Evolutionary conservation across 73 alveolate genomes (phyloP).

Genomic region (Paramecium sonneborni): DNA sequence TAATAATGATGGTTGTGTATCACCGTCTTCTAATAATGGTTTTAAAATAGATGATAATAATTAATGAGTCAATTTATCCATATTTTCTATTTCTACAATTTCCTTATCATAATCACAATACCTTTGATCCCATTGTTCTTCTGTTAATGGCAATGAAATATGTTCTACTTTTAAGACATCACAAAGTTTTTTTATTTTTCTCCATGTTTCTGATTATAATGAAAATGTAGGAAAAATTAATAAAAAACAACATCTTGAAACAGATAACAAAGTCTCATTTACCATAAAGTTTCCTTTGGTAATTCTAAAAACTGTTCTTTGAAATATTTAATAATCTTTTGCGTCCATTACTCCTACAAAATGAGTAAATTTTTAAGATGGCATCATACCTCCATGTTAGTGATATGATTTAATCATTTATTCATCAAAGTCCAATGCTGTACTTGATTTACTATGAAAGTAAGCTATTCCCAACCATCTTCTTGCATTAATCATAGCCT

Average conservation of each 20-base stretch:
- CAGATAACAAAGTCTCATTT: constrained; percentile 75
- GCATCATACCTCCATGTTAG: constrained; percentile 44
- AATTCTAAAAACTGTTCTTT: constrained; percentile 88
- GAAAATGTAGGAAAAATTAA: constrained; percentile 86
- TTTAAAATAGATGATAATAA: constrained; percentile 64
- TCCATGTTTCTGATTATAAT: constrained; percentile 66
- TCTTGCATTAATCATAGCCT: constrained; percentile 37
- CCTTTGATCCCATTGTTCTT: constrained; percentile 64
- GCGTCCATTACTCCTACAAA: constrained; percentile 94
- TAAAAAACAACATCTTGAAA: constrained; percentile 72
- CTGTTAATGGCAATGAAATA: constrained; percentile 70
- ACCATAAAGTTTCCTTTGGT: constrained; percentile 91
- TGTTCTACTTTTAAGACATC: constrained; percentile 79
- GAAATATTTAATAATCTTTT: constrained; percentile 79
- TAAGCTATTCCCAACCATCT: constrained; percentile 21
- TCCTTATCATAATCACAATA: constrained; percentile 68
- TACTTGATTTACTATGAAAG: constrained; percentile 40
- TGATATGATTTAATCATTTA: not conserved
- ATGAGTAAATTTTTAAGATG: constrained; percentile 58
- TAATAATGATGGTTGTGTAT: constrained; percentile 59
- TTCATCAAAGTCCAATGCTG: constrained; percentile 19
- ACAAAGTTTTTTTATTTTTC: constrained; percentile 80
- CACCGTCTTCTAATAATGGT: constrained; percentile 16
- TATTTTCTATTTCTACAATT: constrained; percentile 66
- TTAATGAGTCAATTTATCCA: constrained; percentile 68